These are phyloP conservation scores for Boletus reticuloceps DNA, from an alignment of 768 basidiomycete genomes.

Conservation along the genomic window DNA sequence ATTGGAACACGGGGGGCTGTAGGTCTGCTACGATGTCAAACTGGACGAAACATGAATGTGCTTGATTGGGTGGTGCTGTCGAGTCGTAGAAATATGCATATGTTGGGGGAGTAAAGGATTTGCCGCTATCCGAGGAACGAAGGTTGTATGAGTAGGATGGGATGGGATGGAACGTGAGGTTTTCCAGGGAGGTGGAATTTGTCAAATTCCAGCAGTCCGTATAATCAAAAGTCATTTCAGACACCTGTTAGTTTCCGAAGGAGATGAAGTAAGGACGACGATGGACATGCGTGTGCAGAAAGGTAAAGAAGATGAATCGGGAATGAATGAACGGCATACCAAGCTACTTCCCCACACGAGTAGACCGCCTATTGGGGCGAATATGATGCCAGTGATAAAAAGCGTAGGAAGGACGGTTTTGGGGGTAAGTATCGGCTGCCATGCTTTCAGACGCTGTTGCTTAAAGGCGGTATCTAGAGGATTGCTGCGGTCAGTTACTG, in stretches of 20 bases:
- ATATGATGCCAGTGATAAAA: conserved; percentile 91
- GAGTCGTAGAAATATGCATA: conserved; percentile 73
- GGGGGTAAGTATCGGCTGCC: conserved; percentile 99
- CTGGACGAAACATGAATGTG: conserved; percentile 69
- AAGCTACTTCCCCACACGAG: conserved; percentile 86
- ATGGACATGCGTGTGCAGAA: not conserved
- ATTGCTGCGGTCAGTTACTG: conserved; percentile 13
- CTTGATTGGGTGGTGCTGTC: conserved; percentile 41
- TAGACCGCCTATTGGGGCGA: conserved; percentile 93
- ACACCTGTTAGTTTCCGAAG: conserved; percentile 53
- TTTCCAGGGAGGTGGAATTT: conserved; percentile 32
- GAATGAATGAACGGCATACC: conserved; percentile 38
- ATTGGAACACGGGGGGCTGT: conserved; percentile 74
- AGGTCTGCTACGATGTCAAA: conserved; percentile 84
- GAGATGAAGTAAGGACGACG: not conserved
- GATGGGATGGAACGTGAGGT: conserved; percentile 47
- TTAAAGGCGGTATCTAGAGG: conserved; percentile 92
- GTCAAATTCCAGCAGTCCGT: conserved; percentile 78
- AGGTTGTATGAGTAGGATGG: conserved; percentile 66
- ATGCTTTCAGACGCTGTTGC: conserved; percentile 98
- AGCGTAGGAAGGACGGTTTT: conserved; percentile 96
- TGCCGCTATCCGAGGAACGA: conserved; percentile 53
- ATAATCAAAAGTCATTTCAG: conserved; percentile 94
- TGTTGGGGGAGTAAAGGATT: conserved; percentile 50
- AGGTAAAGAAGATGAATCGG: conserved; percentile 19